Evolutionary conservation across 2,329 filamentous ascomycete species (phyloP).

Genomic region (Ploettnerulaceae sp.): DNA sequence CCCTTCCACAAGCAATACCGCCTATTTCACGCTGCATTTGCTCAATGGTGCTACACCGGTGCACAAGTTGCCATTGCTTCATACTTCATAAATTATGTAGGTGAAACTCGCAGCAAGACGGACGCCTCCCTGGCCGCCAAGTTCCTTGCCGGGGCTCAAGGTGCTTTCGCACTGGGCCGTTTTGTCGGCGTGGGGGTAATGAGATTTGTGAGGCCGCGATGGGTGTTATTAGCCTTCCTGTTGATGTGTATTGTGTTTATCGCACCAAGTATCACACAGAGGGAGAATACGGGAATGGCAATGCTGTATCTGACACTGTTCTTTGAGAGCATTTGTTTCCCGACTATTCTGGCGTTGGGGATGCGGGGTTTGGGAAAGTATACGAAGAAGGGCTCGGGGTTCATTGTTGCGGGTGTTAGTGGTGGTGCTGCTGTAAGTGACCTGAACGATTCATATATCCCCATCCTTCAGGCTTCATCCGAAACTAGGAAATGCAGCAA

Average conservation of each 20-base stretch:
- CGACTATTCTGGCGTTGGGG: conserved; percentile 48
- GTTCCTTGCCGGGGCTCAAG: conserved; percentile 50
- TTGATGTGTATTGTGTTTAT: conserved; percentile 44
- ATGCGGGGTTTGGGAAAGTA: conserved; percentile 49
- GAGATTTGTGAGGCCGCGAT: conserved; percentile 47
- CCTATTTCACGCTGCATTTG: conserved; percentile 54
- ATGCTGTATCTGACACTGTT: conserved; percentile 48
- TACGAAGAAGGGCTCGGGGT: conserved; percentile 45
- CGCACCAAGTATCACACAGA: conserved; percentile 42
- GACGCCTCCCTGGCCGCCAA: conserved; percentile 38
- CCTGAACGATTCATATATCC: too few species aligned
- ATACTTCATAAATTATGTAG: conserved; percentile 51
- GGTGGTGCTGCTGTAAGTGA: conserved; percentile 46
- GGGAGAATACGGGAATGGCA: conserved; percentile 44
- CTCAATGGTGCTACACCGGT: conserved; percentile 61
- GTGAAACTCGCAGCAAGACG: conserved; percentile 37
- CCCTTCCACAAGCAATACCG: conserved; percentile 55
- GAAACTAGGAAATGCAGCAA: too few species aligned
- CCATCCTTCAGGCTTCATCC: too few species aligned
- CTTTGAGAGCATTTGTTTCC: conserved; percentile 49
- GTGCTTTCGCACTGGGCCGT: conserved; percentile 49
- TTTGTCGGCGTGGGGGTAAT: conserved; percentile 47
- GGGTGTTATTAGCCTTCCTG: conserved; percentile 47
- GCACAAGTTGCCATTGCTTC: conserved; percentile 50
- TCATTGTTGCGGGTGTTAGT: conserved; percentile 45